Evolutionary conservation across 345 rosid genomes (phyloP), one percentile per base, ranked within the genome.

Genomic region (Conringia planisiliqua): DNA sequence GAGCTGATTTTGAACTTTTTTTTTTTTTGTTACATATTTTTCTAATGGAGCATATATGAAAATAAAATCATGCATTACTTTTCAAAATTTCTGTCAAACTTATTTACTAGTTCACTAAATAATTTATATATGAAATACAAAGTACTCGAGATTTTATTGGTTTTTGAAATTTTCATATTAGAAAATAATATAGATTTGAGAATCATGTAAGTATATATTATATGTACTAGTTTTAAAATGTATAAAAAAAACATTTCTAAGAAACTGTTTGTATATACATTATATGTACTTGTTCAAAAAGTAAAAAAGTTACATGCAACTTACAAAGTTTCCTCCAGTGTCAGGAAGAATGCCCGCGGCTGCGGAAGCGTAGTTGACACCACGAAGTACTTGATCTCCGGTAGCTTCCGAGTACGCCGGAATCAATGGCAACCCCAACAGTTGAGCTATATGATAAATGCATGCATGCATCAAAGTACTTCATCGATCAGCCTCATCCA

Each of bases 311-410:
- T 36, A 32, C 35, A 65, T 63, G 62, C 71, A 71, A 72, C 61
- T 68, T 84, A 95, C 99, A 27, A 95, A 95, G 77, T 92, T 95
- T 82, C 93, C 78, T 75, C 98, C 99, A 4, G 96, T 95, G 79
- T 75, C 75, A 38, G 90, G 97, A 17, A 95, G 98, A 46, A 95
- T 92, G 29, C 99, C 99, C 0, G 99, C 92, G 5, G 99, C 99
- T 0, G 99, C 97, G 9, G 99, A 95, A 52, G 99, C 99, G 42
- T 91, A 95, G 84, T 95, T 95, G 77, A 90, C 85, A 1, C 97
- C 99, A 47, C 84, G 90, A 66, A 92, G 89, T 39, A 95, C 76
- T 80, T 90, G 85, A 40, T 86, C 84, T 7, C 93, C 91, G 18
- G 94, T 78, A 32, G 97, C 98, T 73, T 89, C 88, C 7, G 96